phyloP scores from a whole-genome alignment of 495 filamentous ascomycete species.

The Chaetomium cochliodes region DNA sequence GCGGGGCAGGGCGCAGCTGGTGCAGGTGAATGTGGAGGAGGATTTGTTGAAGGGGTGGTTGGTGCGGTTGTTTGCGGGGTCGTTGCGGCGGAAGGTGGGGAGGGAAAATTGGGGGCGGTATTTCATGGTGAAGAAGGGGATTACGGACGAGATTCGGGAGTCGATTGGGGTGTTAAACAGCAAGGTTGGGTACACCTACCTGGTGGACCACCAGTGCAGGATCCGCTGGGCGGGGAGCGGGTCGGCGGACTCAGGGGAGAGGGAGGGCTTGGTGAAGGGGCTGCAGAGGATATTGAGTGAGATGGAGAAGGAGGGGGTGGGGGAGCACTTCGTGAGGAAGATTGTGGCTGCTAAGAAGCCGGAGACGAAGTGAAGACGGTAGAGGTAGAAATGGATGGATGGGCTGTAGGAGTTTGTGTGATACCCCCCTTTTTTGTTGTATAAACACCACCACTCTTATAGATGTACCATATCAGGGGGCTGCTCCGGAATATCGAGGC shows the following conservation, averaged over 20 bases:
- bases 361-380: constrained; percentile 6
- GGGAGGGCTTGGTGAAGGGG: constrained; percentile 66
- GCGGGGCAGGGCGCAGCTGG: constrained; percentile 59
- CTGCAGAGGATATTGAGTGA: constrained; percentile 68
- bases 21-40: constrained; percentile 86
- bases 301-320: constrained; percentile 34
- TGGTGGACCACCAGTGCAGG: constrained; percentile 80
- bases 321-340: constrained; percentile 23
- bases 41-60: constrained; percentile 72
- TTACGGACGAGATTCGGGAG: constrained; percentile 71
- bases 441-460: constrained; percentile 17
- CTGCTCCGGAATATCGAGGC: neutral
- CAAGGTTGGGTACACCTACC: constrained; percentile 91
- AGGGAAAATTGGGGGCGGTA: constrained; percentile 67
- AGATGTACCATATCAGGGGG: neutral
- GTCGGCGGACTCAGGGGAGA: constrained; percentile 65
- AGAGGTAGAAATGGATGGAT: neutral
- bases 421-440: constrained; percentile 21
- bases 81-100: constrained; percentile 56
- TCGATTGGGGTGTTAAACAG: constrained; percentile 78
- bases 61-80: constrained; percentile 64
- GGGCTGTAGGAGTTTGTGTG: constrained; percentile 6
- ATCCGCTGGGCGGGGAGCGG: constrained; percentile 96
- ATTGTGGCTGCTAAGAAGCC: constrained; percentile 3
- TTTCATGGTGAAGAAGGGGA: constrained; percentile 77